Evolutionary conservation across 1,284 basidiomycete species (phyloP), one percentile per base, ranked within the genome.

Genomic region (Pyrrhoderma lamaoense): DNA sequence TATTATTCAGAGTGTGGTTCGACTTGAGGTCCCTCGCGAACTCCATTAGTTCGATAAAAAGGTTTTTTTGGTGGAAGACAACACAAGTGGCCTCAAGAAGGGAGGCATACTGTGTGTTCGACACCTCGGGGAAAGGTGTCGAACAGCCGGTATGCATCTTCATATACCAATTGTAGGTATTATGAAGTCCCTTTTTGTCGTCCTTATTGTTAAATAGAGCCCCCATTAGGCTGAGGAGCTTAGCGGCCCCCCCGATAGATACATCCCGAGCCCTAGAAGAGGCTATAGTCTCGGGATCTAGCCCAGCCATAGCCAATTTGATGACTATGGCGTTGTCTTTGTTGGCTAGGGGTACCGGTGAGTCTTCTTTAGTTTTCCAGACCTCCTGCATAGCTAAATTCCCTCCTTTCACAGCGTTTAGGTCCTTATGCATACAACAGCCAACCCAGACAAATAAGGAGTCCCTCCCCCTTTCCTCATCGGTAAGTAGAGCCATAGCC

Each of bases 131-230:
- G 46, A 61, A 63, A 2, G 43, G 45, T 9, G 47, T 21, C 3
- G 19, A 19, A 8, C 14, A n/a, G 3, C 37, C 25, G 2, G 27
- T 13, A 3, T 42, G 23, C 8, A 18, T 7, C 14, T 13, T n/a
- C 3, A 63, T 60, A 52, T 57, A 64, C 27, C 53, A 56, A 3
- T 51, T 56, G 36, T 61, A 61, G 3, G 49, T 47, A 54, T 68
- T 61, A 42, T 64, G 60, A 16, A 64, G 59, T 0, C 65, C 66
- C 38, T 60, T 61, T 47, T 68, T 68, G 22, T 64, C 58, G 55
- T 68, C 64, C 48, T 68, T 67, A 54, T 69, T 57, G 37, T 64
- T 64, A 22, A 69, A 64, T 4, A 68, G 55, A 9, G 61, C 58
- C 13, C 66, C 64, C 36, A 58, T 61, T 42, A 68, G 54, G 50